Conservation (phyloP, 768 basidiomycete species). For the Podaxis mareebaensis region DNA sequence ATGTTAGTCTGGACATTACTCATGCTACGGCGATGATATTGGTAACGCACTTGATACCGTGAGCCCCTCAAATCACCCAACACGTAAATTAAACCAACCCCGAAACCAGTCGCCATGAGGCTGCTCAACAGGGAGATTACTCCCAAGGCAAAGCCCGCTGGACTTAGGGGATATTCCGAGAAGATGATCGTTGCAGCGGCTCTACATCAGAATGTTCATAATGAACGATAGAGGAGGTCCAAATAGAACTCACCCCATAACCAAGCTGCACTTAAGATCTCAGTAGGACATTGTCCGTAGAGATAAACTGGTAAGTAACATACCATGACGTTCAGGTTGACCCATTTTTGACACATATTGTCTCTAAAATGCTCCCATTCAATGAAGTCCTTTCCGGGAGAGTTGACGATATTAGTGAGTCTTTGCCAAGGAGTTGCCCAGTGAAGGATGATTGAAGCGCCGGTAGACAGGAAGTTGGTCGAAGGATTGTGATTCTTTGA, state of each 20-base stretch:
- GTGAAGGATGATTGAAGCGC: background rate
- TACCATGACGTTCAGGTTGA: conserved; percentile 18
- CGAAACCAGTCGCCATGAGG: conserved; percentile 17
- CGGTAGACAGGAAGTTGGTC: background rate
- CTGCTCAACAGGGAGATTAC: conserved; percentile 16
- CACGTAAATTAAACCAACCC: conserved; percentile 18
- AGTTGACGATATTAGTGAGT: background rate
- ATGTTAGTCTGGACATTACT: background rate
- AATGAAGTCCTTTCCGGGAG: conserved; percentile 6
- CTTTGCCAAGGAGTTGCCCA: conserved; percentile 10
- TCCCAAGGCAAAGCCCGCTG: conserved; percentile 11
- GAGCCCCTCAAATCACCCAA: conserved; percentile 15
- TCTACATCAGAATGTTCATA: background rate
- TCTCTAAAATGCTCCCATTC: conserved; percentile 17
- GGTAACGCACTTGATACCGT: conserved; percentile 12
- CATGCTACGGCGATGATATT: background rate
- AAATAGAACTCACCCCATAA: conserved; percentile 4
- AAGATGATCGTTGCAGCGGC: conserved; percentile 17
- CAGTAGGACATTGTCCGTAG: background rate
- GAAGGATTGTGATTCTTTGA: background rate
- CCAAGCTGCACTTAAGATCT: conserved; percentile 4
- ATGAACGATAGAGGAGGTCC: background rate
- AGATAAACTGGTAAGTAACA: background rate
- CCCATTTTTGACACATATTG: conserved; percentile 15
- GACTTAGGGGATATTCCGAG: conserved; percentile 12